Percentiles rank a stretch among this genome's conserved stretches.
phyloP scores from a whole-genome alignment of 2,329 filamentous ascomycete species.

The Phoma sp. region DNA sequence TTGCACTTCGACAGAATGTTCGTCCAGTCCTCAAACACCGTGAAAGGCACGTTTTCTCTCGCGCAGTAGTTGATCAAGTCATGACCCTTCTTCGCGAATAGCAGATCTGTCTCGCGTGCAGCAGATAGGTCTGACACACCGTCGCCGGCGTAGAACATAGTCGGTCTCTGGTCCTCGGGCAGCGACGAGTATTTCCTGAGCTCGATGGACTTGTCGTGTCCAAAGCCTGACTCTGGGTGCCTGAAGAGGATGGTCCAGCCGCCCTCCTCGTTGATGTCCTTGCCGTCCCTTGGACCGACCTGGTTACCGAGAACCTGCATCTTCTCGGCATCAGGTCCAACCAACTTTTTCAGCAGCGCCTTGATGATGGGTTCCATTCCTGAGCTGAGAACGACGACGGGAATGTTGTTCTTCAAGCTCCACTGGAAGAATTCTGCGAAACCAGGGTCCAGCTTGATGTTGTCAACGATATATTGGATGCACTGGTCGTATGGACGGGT shows the following conservation, averaged over 20 bases:
- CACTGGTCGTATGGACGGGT: slow-evolving; percentile 81
- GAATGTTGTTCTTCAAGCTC: slow-evolving; percentile 80
- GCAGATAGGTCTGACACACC: slow-evolving; percentile 92
- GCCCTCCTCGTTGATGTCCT: slow-evolving; percentile 79
- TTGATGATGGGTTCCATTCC: slow-evolving; percentile 94
- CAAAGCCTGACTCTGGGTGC: slow-evolving; percentile 81
- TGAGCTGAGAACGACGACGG: slow-evolving; percentile 87
- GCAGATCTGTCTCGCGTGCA: slow-evolving; percentile 86
- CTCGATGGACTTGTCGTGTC: slow-evolving; percentile 95
- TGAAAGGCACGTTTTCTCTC: slow-evolving; percentile 83
- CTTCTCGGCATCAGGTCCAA: slow-evolving; percentile 78
- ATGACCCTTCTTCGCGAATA: slow-evolving; percentile 91
- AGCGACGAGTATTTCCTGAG: slow-evolving; percentile 85
- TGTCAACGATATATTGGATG: slow-evolving; percentile 75
- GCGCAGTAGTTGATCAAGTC: slow-evolving; percentile 90
- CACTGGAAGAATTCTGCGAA: slow-evolving; percentile 90
- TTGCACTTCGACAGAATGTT: slow-evolving; percentile 78
- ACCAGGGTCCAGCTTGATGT: slow-evolving; percentile 86
- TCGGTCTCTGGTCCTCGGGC: slow-evolving; percentile 71
- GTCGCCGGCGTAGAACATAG: slow-evolving; percentile 93
- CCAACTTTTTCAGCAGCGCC: slow-evolving; percentile 77
- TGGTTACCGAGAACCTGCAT: slow-evolving; percentile 93
- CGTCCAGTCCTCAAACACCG: slow-evolving; percentile 83
- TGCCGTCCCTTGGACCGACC: slow-evolving; percentile 69
- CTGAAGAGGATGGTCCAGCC: slow-evolving; percentile 91